These are phyloP conservation scores for Suhomyces faveliae DNA, from an alignment of 805 yeast genomes.

Conservation along the genomic window DNA sequence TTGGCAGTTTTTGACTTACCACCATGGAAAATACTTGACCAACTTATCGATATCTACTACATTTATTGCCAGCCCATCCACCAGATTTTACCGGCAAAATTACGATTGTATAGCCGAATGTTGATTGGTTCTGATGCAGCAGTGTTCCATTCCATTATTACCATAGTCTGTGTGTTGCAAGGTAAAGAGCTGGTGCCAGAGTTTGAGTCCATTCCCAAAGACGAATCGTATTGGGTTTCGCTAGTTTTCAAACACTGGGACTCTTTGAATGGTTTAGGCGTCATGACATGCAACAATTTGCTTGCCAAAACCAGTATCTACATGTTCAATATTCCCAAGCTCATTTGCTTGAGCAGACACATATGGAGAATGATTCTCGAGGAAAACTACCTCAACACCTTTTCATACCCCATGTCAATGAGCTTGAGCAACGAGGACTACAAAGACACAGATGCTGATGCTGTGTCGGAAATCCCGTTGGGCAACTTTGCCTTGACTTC, in stretches of 20 bases:
- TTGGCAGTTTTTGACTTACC: constrained; percentile 25
- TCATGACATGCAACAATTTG: constrained; percentile 22
- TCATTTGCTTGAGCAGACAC: constrained; percentile 6
- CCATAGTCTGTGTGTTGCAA: constrained; percentile 17
- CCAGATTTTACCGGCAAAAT: constrained; percentile 21
- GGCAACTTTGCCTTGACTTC: constrained; percentile 2
- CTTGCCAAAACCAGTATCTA: constrained; percentile 14
- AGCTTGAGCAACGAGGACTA: background rate
- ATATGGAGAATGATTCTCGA: constrained; percentile 18
- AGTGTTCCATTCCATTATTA: constrained; percentile 25
- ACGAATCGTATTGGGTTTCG: constrained; percentile 23
- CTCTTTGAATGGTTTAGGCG: constrained; percentile 25
- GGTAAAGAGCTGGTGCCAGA: constrained; percentile 9
- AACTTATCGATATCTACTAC: constrained; percentile 24
- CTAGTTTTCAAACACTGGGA: constrained; percentile 22
- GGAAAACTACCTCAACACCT: constrained; percentile 19
- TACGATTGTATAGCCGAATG: constrained; percentile 17
- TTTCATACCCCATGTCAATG: constrained; percentile 9
- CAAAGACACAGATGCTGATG: background rate
- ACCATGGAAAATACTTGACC: constrained; percentile 16
- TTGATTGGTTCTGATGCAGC: constrained; percentile 22
- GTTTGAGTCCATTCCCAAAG: background rate
- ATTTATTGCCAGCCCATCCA: constrained; percentile 20
- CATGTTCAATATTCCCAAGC: constrained; percentile 9
- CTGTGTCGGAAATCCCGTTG: background rate